A percentile compares a stretch with the other conserved stretches of the same genome.
phyloP scores from a whole-genome alignment of 2,329 filamentous ascomycete genomes.

The Neocatenulostroma microsporum region DNA sequence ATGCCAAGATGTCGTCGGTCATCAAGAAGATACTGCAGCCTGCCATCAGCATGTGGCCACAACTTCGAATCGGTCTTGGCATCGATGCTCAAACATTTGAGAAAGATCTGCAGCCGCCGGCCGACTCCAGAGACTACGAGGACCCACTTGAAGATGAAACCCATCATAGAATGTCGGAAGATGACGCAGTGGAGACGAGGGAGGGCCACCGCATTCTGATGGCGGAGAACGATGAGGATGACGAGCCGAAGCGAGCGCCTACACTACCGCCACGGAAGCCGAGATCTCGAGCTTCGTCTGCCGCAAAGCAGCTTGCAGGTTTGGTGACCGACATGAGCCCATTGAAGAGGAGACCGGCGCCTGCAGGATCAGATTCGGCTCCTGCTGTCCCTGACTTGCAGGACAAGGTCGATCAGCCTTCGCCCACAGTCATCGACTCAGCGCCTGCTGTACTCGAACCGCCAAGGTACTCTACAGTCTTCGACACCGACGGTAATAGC shows the following conservation, averaged over 20 bases:
- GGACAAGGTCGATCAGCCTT: constrained; percentile 5
- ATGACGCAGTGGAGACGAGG: constrained; percentile 16
- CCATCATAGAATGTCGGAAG: constrained; percentile 8
- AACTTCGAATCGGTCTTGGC: constrained; percentile 37
- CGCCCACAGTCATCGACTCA: constrained; percentile 34
- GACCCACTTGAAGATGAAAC: constrained; percentile 30
- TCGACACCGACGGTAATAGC: constrained; percentile 29
- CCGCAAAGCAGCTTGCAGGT: constrained; percentile 6
- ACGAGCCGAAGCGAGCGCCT: constrained; percentile 3
- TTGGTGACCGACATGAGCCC: constrained; percentile 3
- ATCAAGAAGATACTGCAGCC: constrained; percentile 43
- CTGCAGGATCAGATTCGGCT: constrained; percentile 1
- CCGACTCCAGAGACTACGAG: constrained; percentile 39
- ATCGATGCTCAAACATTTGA: constrained; percentile 32
- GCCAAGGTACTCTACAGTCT: constrained; percentile 39
- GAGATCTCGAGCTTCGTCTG: constrained; percentile 8
- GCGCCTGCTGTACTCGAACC: constrained; percentile 26
- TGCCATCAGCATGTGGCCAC: constrained; percentile 40
- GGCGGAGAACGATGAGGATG: constrained; percentile 26
- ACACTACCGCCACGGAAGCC: constrained; percentile 7
- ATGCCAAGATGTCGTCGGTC: constrained; percentile 47
- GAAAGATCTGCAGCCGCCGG: constrained; percentile 34
- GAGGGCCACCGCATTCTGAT: constrained; percentile 38
- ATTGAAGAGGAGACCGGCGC: constrained; percentile 13
- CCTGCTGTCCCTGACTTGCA: constrained; percentile 4